Evolutionary conservation across 805 yeast species (phyloP), one percentile per base, ranked within the genome.

Genomic region (Yueomyces sp.): DNA sequence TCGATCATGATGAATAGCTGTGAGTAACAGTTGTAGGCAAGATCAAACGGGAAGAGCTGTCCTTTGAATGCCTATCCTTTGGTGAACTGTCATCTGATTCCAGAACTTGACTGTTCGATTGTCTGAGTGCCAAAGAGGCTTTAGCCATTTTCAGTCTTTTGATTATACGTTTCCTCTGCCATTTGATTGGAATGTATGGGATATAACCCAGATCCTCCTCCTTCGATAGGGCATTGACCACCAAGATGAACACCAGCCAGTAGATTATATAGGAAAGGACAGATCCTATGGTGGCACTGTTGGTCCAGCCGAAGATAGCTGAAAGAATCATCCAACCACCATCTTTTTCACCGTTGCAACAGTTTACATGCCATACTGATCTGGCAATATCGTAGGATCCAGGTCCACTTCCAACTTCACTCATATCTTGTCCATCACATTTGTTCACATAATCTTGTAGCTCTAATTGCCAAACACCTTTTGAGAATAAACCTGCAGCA

Each of bases 341-440:
- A 55, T 87, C 96, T n/a, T 74, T 82, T 51, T 84, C 81, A 28
- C 95, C 94, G 59, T 86, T 86, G 65, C 96, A 87, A 61, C 95
- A 86, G 63, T 87, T 85, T 28, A 87, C 95, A 59, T 87, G 96
- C 96, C 96, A 87, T 2, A 87, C 79, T 5, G 92, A 78, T 40
- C 70, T 74, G 26, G 73, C 51, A 27, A 87, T 79, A 54, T 87
- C 95, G 56, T 87, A 87, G 0, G 94, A 82, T 0, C 96, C 96
- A 0, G 95, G 95, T 0, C 96, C 96, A 37, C 81, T 80, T 2
- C 96, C 96, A 1, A 80, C 75, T 63, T 87, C 96, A 38, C 85
- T 73, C 57, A 85, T 82, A 53, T 87, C 96, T 55, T 77, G 76
- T 1, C 96, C 96, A 44, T 72, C 75, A 55, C 94, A 87, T 46